phyloP scores from a whole-genome alignment of 495 filamentous ascomycete species.

The Neurospora sp. region DNA sequence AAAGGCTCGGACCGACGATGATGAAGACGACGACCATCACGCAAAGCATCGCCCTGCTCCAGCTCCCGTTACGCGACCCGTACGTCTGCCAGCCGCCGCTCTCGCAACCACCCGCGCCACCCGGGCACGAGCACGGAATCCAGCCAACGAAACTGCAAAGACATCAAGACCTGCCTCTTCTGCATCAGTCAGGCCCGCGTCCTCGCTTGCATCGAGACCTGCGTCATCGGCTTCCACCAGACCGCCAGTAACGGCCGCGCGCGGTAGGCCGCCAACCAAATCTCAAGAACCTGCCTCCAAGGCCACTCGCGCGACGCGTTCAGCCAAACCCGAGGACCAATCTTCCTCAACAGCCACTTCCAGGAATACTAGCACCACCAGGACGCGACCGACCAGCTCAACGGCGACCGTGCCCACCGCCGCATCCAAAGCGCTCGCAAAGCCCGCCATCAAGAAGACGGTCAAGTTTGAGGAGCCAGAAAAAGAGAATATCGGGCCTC shows the following conservation, averaged over 20 bases:
- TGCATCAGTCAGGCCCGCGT: neutral
- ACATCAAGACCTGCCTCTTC: neutral
- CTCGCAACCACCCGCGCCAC: conserved; percentile 32
- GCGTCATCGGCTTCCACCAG: neutral
- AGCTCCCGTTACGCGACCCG: conserved; percentile 2
- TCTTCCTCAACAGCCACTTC: neutral
- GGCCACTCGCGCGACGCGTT: conserved; percentile 14
- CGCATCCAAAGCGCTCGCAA: conserved; percentile 21
- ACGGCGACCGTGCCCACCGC: conserved; percentile 14
- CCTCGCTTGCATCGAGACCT: neutral
- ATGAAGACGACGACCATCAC: conserved; percentile 27
- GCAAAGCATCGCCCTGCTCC: conserved; percentile 11
- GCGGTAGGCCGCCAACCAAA: conserved; percentile 38
- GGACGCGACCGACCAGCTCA: neutral
- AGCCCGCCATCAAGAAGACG: conserved; percentile 38
- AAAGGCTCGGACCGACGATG: conserved; percentile 37
- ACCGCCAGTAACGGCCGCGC: conserved; percentile 16
- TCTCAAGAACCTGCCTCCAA: conserved; percentile 13
- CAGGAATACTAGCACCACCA: neutral
- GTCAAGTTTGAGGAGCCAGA: conserved; percentile 49
- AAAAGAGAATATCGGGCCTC: conserved; percentile 42
- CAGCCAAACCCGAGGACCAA: neutral
- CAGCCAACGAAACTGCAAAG: conserved; percentile 7
- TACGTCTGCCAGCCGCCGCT: conserved; percentile 14
- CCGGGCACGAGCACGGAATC: conserved; percentile 36